phyloP scores from a whole-genome alignment of 2,329 filamentous ascomycete genomes.

The Claviceps sp. region DNA sequence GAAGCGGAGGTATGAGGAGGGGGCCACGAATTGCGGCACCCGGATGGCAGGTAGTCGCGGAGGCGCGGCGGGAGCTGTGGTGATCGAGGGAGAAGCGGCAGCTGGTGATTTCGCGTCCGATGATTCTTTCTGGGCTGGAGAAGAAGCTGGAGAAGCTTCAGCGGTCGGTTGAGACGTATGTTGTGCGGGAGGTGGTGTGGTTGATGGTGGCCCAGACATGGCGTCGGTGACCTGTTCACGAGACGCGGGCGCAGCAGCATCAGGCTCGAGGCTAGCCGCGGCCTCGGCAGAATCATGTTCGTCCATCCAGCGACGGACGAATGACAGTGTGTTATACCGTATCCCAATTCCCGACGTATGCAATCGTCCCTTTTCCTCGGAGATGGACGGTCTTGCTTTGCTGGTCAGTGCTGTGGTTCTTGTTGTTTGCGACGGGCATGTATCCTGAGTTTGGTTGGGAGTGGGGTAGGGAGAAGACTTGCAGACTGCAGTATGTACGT shows the following conservation, averaged over 20 bases:
- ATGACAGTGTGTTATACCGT: not conserved
- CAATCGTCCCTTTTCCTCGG: not conserved
- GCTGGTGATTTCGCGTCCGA: not conserved
- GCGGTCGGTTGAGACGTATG: conserved; percentile 1
- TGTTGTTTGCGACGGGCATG: not conserved
- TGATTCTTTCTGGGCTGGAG: not conserved
- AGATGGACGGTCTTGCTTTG: not conserved
- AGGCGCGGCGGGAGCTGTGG: conserved; percentile 1
- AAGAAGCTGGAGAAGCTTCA: not conserved
- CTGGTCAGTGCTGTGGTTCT: not conserved
- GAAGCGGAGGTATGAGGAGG: conserved; percentile 43
- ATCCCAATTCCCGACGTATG: not conserved
- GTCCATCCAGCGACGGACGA: conserved; percentile 7
- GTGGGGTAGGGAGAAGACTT: not conserved
- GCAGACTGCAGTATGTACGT: too few species aligned
- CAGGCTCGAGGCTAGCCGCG: conserved; percentile 6
- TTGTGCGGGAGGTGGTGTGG: conserved; percentile 2
- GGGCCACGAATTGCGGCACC: conserved; percentile 44
- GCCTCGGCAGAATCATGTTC: conserved; percentile 5
- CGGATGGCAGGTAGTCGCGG: conserved; percentile 10
- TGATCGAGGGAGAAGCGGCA: not conserved
- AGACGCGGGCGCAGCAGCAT: conserved; percentile 3
- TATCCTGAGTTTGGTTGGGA: not conserved
- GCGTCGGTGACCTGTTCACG: conserved; percentile 9
- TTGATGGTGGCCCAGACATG: conserved; percentile 6